Percentiles rank a stretch among this genome's conserved stretches.
phyloP scores from a whole-genome alignment of 2,329 filamentous ascomycete genomes.

The Metarhizium guizhouense region DNA sequence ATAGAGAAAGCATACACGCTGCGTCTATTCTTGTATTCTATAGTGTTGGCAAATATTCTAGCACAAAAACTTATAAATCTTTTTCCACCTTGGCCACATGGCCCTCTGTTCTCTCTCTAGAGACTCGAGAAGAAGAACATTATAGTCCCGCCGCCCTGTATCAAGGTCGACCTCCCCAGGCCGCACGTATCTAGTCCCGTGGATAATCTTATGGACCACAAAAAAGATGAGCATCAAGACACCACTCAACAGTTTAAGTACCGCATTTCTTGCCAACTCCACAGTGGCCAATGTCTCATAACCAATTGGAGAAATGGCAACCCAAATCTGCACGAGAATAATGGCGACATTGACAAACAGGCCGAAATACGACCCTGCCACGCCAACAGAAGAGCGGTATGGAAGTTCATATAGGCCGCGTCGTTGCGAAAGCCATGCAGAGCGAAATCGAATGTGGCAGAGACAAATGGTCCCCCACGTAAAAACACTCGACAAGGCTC shows the following conservation, averaged over 20 bases:
- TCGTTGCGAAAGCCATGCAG: background rate
- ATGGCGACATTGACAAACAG: background rate
- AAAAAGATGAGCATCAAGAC: background rate
- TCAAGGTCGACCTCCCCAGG: conserved; percentile 1
- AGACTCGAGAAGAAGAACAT: background rate
- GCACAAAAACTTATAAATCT: conserved; percentile 3
- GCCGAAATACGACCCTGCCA: background rate
- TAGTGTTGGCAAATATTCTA: background rate
- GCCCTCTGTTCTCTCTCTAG: conserved; percentile 2
- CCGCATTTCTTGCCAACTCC: background rate
- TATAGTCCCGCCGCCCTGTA: conserved; percentile 2
- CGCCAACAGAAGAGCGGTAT: conserved; percentile 1
- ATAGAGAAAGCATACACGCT: too few relatives aligned
- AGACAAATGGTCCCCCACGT: conserved; percentile 72
- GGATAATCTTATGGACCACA: background rate
- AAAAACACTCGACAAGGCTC: conserved; percentile 61
- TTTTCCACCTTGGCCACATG: conserved; percentile 2
- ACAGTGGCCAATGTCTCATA: background rate
- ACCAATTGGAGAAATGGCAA: background rate
- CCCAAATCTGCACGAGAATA: conserved; percentile 1
- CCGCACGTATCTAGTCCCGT: conserved; percentile 1
- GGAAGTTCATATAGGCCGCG: background rate
- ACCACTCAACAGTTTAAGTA: background rate
- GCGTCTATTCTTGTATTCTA: too few relatives aligned
- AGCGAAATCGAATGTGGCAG: conserved; percentile 72